These are phyloP conservation scores for Taiozyma sp. DNA, from an alignment of 1,139 yeast genomes.

Conservation along the genomic window DNA sequence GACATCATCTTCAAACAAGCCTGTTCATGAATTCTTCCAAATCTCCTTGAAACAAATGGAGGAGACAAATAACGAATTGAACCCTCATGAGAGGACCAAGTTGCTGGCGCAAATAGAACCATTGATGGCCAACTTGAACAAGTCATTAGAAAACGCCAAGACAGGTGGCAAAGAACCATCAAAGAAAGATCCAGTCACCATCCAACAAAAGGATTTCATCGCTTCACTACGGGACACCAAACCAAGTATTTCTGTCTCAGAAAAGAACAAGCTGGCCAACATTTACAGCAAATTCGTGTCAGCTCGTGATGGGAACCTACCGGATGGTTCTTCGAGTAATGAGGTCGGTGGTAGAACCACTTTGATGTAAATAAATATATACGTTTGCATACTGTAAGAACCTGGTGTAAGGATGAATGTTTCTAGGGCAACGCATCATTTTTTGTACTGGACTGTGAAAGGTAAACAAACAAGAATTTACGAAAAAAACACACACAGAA, in stretches of 20 bases:
- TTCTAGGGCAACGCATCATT: slow-evolving; percentile 1
- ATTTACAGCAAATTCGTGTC: slow-evolving; percentile 73
- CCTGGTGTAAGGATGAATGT: background rate
- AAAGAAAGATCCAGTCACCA: slow-evolving; percentile 27
- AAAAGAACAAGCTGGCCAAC: slow-evolving; percentile 51
- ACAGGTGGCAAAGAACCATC: background rate
- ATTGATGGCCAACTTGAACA: slow-evolving; percentile 16
- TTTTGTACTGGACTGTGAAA: slow-evolving; percentile 4
- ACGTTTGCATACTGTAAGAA: background rate
- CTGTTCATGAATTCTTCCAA: slow-evolving; percentile 31
- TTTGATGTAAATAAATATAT: slow-evolving; percentile 39
- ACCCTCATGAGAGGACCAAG: slow-evolving; percentile 41
- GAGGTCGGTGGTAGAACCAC: slow-evolving; percentile 86
- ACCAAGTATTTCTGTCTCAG: slow-evolving; percentile 78
- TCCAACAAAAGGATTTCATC: slow-evolving; percentile 51
- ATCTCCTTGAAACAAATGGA: slow-evolving; percentile 27
- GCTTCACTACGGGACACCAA: slow-evolving; percentile 71
- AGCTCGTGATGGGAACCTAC: slow-evolving; percentile 86
- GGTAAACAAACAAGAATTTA: slow-evolving; percentile 7
- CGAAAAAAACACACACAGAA: background rate
- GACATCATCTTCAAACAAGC: slow-evolving; percentile 19
- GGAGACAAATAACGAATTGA: slow-evolving; percentile 22
- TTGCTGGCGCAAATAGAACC: slow-evolving; percentile 43
- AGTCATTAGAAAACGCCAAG: background rate
- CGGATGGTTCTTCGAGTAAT: slow-evolving; percentile 74